Base-by-base conservation (phyloP, 306 rosid species). In the Prunus campanulata region DNA sequence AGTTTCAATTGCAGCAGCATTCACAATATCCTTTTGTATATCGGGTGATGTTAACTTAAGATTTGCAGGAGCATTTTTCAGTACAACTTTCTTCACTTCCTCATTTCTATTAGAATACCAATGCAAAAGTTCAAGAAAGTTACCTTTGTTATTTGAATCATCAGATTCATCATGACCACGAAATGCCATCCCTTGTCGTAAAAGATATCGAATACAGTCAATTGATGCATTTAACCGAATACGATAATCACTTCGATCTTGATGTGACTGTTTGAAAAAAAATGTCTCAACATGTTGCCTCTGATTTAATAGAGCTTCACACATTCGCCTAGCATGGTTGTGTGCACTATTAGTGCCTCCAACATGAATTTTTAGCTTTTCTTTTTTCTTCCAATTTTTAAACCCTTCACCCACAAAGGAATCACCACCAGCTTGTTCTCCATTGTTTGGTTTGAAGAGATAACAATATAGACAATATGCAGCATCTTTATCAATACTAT, bases 1-100 rank as follows among this genome's bases (percentile, higher is more conserved):
- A 27, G 19, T 75, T 22, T 75, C 63, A 49, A 29, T 16, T 60
- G 49, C 12, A 51, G 25, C 8, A 29, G 16, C 39, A 27, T 14
- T 29, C 1, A 75, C 44, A 65, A 11, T 46, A 48, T 47, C 61
- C 22, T 74, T 63, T 49, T 61, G 29, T 39, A 61, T 74, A 4
- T 75, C 8, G 19, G 35, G 39, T 50, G 72, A n/a, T 11, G 15
- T 16, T 9, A 65, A 16, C 27, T 75, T 66, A 22, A 2, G 50
- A 47, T 74, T 62, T 62, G 35, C 11, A 15, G 2, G 29, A 74
- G 70, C 78, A 61, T 61, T 61, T 60, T 24, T 47, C 25, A 74
- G 3, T 13, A 29, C 49, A 44, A 29, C 56, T 14, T 25, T 30
- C 4, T 25, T 25, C 10, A 59, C 54, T 9, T 44, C 9, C 19